Percentiles rank a stretch among this genome's conserved stretches.
These are phyloP conservation scores for Lentinula lateritia DNA, from an alignment of 768 basidiomycete genomes.

Conservation along the genomic window DNA sequence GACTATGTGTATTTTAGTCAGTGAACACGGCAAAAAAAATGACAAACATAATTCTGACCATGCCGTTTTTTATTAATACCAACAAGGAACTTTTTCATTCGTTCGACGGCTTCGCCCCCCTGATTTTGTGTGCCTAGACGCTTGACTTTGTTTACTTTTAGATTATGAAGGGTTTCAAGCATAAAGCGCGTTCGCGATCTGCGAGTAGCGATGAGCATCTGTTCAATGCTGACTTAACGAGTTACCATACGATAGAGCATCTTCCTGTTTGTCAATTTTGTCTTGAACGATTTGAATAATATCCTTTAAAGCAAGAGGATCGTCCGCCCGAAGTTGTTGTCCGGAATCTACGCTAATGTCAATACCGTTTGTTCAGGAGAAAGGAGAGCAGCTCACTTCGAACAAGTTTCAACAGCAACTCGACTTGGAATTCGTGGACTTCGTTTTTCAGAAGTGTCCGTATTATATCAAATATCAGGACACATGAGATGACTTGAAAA, in stretches of 20 bases:
- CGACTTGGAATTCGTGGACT: constrained; percentile 76
- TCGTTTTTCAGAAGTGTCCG: constrained; percentile 60
- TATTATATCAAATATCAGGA: constrained; percentile 89
- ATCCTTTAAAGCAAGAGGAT: constrained; percentile 87
- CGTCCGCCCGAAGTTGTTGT: constrained; percentile 84
- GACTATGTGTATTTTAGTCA: constrained; percentile 37
- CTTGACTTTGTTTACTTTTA: constrained; percentile 88
- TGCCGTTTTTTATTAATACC: constrained; percentile 74
- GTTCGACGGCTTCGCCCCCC: constrained; percentile 68
- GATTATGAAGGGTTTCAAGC: constrained; percentile 87
- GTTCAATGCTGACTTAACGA: neutral
- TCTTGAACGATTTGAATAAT: constrained; percentile 80
- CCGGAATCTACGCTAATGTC: constrained; percentile 68
- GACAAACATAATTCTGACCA: constrained; percentile 33
- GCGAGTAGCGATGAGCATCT: constrained; percentile 6
- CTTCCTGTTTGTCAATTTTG: constrained; percentile 52
- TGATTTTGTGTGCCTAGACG: constrained; percentile 58
- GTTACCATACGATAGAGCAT: constrained; percentile 40
- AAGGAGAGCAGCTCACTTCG: constrained; percentile 48
- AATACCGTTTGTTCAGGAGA: neutral
- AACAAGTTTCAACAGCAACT: constrained; percentile 79
- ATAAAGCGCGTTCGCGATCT: constrained; percentile 93
- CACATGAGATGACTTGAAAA: constrained; percentile 86
- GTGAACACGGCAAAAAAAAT: neutral
- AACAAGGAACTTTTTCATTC: constrained; percentile 84